Base-by-base conservation (phyloP, 1,284 basidiomycete species). In the Rhodotorula sp. region DNA sequence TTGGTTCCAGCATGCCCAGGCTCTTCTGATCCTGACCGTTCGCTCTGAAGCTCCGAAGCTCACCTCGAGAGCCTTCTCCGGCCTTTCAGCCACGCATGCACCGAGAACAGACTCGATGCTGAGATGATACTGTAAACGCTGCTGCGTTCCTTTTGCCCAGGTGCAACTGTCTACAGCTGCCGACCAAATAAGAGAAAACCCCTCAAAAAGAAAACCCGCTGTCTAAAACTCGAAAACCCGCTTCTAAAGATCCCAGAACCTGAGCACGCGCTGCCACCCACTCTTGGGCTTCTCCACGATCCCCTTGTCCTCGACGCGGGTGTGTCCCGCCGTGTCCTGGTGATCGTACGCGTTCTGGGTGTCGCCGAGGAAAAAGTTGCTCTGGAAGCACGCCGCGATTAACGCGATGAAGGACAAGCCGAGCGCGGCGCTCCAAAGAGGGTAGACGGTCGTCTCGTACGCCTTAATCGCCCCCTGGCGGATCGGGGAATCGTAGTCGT, bases 371-470 rank as follows among this genome's bases (percentile, higher is more conserved):
- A 65, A 73, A 26, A 6, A 62, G 62, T 20, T 39, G 67, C 70
- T 59, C 48, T 74, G 69, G 62, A 71, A 71, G 63, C 67, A 62
- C 29, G 72, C 76, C n/a, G 68, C 64, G 58, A 73, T 68, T 59
- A 76, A 68, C 31, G 74, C 49, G 15, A 76, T 56, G 69, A 77
- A 72, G 12, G 76, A 69, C 21, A 77, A 58, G 39, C 72, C 70
- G 58, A 77, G 70, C 18, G 70, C 76, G 34, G 66, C 71, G 29
- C 62, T 61, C 69, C 68, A 78, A 21, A 78, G 65, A 14, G 67
- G 67, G 62, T 60, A 71, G 52, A 71, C 70, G 56, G 70, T 71
- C 8, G 31, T n/a, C 54, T 74, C 69, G 64, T 73, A 73, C 7
- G 74, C 74, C 12, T 64, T 62, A 52, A 67, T 74, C 6, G 70